Evolutionary conservation across 176 grass and related monocot species (phyloP).

Genomic region (Typha latifolia): DNA sequence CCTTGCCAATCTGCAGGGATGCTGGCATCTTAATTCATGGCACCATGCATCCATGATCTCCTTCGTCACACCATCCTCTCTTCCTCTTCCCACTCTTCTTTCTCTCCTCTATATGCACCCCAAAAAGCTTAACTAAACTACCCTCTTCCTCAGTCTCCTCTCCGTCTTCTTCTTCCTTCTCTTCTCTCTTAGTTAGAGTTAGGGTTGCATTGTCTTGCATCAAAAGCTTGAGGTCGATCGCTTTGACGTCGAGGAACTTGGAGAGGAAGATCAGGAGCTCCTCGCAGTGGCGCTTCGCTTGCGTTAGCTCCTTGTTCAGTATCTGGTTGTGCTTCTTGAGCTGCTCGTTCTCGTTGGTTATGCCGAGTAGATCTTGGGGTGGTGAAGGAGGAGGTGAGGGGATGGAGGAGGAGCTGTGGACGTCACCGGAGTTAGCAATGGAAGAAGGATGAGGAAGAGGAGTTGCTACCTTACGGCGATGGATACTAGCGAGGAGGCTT

Average conservation of each 20-base stretch:
- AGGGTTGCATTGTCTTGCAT: slow-evolving; percentile 29
- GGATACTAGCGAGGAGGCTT: slow-evolving; percentile 51
- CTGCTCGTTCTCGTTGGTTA: slow-evolving; percentile 54
- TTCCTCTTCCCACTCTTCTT: slow-evolving; percentile 27
- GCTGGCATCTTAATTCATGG: too few species aligned
- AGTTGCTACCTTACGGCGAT: slow-evolving; percentile 37
- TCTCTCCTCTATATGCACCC: slow-evolving; percentile 29
- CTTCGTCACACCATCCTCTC: slow-evolving; percentile 35
- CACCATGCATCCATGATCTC: slow-evolving; percentile 7
- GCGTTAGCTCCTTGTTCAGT: slow-evolving; percentile 42
- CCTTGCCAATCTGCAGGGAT: too few species aligned
- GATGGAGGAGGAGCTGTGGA: slow-evolving; percentile 41
- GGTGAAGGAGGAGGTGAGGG: slow-evolving; percentile 23
- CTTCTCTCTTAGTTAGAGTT: slow-evolving; percentile 1
- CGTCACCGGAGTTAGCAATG: slow-evolving; percentile 37
- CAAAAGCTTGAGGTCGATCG: slow-evolving; percentile 41
- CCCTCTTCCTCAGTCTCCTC: background rate
- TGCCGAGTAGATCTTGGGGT: slow-evolving; percentile 6
- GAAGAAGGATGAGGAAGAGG: slow-evolving; percentile 19
- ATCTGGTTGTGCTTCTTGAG: slow-evolving; percentile 53
- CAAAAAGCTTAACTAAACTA: slow-evolving; percentile 59
- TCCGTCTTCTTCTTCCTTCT: background rate
- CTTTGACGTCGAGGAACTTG: slow-evolving; percentile 48
- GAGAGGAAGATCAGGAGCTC: slow-evolving; percentile 72
- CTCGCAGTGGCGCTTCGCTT: slow-evolving; percentile 43